Conservation (phyloP, 179 eudicot genomes). For the Nepenthes alata region DNA sequence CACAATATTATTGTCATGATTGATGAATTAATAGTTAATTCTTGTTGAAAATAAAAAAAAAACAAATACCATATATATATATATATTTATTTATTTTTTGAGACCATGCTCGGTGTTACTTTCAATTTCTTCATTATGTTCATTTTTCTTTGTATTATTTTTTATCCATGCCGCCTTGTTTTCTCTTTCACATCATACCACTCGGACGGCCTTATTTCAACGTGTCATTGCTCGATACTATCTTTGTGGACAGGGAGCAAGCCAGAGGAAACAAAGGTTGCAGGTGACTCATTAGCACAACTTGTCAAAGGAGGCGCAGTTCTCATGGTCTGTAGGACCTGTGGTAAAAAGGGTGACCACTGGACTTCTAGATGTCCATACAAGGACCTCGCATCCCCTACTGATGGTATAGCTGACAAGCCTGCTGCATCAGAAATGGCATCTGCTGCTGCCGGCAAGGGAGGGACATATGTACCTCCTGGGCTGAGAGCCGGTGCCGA, state of each 20-base stretch:
- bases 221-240: no score
- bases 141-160: no score
- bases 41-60: no score
- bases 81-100: no score
- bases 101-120: no score
- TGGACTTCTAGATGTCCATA: slow-evolving; percentile 83
- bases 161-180: no score
- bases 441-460: slow-evolving; percentile 17
- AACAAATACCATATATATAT: no score
- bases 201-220: no score
- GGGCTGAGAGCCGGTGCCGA: slow-evolving; percentile 55
- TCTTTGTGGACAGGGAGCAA: slow-evolving; percentile 19
- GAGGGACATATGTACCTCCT: slow-evolving; percentile 55
- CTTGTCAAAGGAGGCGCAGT: slow-evolving; percentile 51
- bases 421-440: slow-evolving; percentile 14
- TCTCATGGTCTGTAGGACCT: slow-evolving; percentile 75
- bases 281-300: slow-evolving; percentile 38
- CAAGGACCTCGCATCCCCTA: slow-evolving; percentile 58
- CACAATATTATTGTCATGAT: no score
- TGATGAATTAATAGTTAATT: no score
- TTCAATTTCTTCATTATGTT: no score
- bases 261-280: slow-evolving; percentile 24
- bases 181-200: no score
- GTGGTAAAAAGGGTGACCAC: slow-evolving; percentile 86
- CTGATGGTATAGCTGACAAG: slow-evolving; percentile 28